These are phyloP conservation scores for Curvularia sp. DNA, from an alignment of 2,329 filamentous ascomycete species.

Conservation along the genomic window DNA sequence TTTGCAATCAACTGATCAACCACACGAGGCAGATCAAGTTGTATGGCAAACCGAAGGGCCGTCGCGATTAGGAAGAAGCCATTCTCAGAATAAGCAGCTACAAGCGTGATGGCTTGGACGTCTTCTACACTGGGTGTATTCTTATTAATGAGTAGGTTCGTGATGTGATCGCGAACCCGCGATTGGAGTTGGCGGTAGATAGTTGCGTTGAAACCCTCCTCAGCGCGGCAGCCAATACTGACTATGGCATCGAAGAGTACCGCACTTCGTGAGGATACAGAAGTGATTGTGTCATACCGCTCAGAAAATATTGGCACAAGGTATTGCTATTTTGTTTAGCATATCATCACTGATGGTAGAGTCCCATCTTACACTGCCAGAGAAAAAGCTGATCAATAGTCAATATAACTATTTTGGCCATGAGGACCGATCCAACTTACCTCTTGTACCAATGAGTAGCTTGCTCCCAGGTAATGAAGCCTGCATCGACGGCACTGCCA, in stretches of 20 bases:
- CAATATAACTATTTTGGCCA: not conserved
- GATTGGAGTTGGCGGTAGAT: slow-evolving; percentile 47
- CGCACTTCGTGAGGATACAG: slow-evolving; percentile 56
- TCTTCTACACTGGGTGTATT: slow-evolving; percentile 56
- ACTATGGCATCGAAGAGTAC: slow-evolving; percentile 62
- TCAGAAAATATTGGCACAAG: slow-evolving; percentile 60
- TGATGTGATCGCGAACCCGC: slow-evolving; percentile 51
- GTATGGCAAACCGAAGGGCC: slow-evolving; percentile 60
- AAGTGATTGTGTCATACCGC: slow-evolving; percentile 55
- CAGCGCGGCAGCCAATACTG: slow-evolving; percentile 60
- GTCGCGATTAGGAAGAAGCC: slow-evolving; percentile 60
- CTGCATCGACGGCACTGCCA: slow-evolving; percentile 34
- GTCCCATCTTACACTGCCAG: slow-evolving; percentile 34
- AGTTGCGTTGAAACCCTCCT: slow-evolving; percentile 52
- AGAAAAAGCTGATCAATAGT: slow-evolving; percentile 39
- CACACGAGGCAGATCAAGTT: slow-evolving; percentile 53
- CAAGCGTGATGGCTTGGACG: slow-evolving; percentile 60
- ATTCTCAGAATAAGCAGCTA: slow-evolving; percentile 62
- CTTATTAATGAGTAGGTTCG: slow-evolving; percentile 56
- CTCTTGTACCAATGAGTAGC: slow-evolving; percentile 39
- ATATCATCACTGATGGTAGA: not conserved
- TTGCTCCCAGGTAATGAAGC: slow-evolving; percentile 37
- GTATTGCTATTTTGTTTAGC: slow-evolving; percentile 50
- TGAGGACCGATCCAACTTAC: slow-evolving; percentile 4
- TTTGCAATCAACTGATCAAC: slow-evolving; percentile 54